Evolutionary conservation across 108 stramenopile genomes (phyloP).

Genomic region (Conticribra weissflogii): DNA sequence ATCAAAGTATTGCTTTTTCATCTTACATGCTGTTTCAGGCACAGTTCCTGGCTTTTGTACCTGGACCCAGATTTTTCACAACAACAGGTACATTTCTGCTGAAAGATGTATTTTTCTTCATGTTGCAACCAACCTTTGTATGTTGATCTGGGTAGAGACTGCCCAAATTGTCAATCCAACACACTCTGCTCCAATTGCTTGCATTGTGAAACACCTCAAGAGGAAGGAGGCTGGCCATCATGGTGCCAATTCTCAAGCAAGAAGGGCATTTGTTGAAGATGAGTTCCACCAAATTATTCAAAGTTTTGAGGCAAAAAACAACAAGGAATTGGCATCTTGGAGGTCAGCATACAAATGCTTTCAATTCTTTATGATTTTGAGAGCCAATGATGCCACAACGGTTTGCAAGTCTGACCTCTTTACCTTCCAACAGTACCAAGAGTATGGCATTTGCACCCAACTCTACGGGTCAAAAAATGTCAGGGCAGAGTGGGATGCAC

Average conservation of each 20-base stretch:
- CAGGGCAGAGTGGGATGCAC: slow-evolving; percentile 21
- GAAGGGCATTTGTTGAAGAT: not conserved
- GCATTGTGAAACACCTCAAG: slow-evolving; percentile 8
- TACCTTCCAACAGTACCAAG: not conserved
- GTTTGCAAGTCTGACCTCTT: slow-evolving; percentile 4
- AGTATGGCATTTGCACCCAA: slow-evolving; percentile 5
- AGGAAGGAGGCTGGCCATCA: slow-evolving; percentile 2
- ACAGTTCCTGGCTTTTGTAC: too few relatives aligned
- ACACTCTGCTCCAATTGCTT: too few relatives aligned
- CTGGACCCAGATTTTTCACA: too few relatives aligned
- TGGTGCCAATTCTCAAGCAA: slow-evolving; percentile 7
- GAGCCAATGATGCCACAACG: slow-evolving; percentile 12
- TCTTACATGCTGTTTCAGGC: too few relatives aligned
- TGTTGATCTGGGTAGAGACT: slow-evolving; percentile 22
- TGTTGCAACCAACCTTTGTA: too few relatives aligned
- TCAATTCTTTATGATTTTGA: slow-evolving; percentile 12
- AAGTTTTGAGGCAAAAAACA: not conserved
- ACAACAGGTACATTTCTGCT: too few relatives aligned
- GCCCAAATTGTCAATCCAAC: slow-evolving; percentile 13
- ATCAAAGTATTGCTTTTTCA: too few relatives aligned
- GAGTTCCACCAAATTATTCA: slow-evolving; percentile 20
- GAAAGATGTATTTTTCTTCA: too few relatives aligned
- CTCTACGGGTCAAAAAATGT: slow-evolving; percentile 28
- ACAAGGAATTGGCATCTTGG: slow-evolving; percentile 5
- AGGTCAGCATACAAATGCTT: not conserved